Evolutionary conservation across 73 alveolate genomes (phyloP).

Genomic region (Tetrahymena malaccensis): DNA sequence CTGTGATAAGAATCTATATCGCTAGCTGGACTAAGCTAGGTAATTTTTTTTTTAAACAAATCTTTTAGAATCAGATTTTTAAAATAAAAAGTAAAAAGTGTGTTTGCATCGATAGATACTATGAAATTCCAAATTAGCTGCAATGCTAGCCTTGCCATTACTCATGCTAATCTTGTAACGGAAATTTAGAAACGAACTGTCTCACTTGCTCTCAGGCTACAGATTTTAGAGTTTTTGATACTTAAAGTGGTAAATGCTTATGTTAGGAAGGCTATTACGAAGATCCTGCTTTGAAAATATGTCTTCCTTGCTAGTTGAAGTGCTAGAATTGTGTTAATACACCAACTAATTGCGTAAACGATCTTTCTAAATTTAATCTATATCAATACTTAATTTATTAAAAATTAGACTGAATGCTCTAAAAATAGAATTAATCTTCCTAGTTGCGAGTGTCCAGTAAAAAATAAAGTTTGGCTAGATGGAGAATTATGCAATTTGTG

Average conservation of each 20-base stretch:
- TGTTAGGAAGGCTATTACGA: background rate
- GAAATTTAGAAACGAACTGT: background rate
- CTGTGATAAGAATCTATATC: background rate
- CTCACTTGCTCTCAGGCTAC: background rate
- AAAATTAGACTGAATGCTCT: background rate
- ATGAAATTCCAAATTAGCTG: background rate
- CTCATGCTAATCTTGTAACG: background rate
- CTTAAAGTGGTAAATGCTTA: background rate
- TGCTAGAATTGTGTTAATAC: background rate
- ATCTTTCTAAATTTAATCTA: background rate
- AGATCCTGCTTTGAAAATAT: background rate
- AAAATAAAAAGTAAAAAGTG: background rate
- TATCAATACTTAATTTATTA: background rate
- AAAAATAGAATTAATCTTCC: background rate
- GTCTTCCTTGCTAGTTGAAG: background rate
- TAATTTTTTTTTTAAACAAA: background rate
- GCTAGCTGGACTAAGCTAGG: background rate
- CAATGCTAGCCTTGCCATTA: background rate
- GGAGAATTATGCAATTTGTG: background rate
- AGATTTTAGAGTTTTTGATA: background rate
- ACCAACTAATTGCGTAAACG: background rate
- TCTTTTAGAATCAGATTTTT: background rate
- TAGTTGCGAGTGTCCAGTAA: background rate
- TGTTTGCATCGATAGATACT: background rate
- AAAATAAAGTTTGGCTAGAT: background rate